phyloP scores from a whole-genome alignment of 345 rosid genomes.

The Citropsis articulata region DNA sequence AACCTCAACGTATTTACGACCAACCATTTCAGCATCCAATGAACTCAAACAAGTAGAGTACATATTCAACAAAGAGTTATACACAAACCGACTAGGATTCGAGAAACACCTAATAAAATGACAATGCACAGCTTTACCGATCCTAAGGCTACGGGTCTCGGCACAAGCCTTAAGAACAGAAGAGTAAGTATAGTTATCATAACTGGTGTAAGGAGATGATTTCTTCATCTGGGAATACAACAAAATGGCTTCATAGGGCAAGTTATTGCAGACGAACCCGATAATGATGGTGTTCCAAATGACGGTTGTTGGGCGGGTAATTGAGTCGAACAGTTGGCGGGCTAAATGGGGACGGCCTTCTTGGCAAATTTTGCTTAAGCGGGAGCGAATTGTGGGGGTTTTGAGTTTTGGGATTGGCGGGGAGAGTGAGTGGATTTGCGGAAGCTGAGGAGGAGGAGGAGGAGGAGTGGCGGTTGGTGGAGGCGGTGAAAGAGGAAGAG shows the following conservation, averaged over 20 bases:
- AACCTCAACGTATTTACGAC: not conserved
- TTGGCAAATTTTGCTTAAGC: constrained; percentile 74
- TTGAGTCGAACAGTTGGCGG: constrained; percentile 80
- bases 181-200: constrained; percentile 81
- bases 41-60: constrained; percentile 54
- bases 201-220: constrained; percentile 41
- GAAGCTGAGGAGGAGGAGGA: not conserved
- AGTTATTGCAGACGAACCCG: constrained; percentile 74
- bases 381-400: constrained; percentile 76
- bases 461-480: constrained; percentile 15
- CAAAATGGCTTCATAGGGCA: constrained; percentile 69
- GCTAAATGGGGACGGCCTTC: constrained; percentile 73
- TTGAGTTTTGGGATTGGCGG: constrained; percentile 39
- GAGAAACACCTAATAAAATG: constrained; percentile 68
- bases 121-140: constrained; percentile 75
- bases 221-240: constrained; percentile 67
- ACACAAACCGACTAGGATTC: constrained; percentile 67
- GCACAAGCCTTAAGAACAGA: constrained; percentile 84
- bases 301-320: constrained; percentile 71
- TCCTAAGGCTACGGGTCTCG: constrained; percentile 40
- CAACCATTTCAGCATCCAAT: constrained; percentile 20
- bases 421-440: constrained; percentile 20
- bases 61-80: constrained; percentile 79
- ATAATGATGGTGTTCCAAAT: constrained; percentile 89
- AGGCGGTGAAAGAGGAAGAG: constrained; percentile 35